Evolutionary conservation across 225 moss, liverwort and hornwort species (phyloP).

Genomic region (Polytrichum formosum): DNA sequence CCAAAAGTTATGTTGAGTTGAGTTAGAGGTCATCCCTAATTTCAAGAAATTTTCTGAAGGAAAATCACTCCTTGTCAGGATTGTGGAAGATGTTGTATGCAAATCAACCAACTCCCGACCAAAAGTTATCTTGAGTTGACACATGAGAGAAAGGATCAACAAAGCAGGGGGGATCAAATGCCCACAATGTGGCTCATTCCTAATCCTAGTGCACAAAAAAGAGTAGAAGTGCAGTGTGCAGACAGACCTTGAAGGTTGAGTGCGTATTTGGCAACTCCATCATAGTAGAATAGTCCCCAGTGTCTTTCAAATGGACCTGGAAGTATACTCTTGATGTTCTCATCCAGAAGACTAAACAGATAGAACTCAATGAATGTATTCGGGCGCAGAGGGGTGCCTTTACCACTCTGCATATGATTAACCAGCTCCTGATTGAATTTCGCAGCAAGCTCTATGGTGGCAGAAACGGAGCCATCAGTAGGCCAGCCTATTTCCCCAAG

Average conservation of each 20-base stretch:
- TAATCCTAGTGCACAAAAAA: no score
- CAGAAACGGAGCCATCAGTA: slow-evolving; percentile 29
- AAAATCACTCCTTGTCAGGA: no score
- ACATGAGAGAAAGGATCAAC: no score
- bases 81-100: no score
- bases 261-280: slow-evolving; percentile 39
- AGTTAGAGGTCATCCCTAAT: no score
- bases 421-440: slow-evolving; percentile 44
- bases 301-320: slow-evolving; percentile 54
- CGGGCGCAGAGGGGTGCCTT: slow-evolving; percentile 42
- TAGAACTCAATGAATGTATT: slow-evolving; percentile 35
- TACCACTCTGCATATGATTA: slow-evolving; percentile 36
- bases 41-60: no score
- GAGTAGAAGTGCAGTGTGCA: background rate
- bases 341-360: slow-evolving; percentile 48
- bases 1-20: no score
- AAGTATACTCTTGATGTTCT: slow-evolving; percentile 49
- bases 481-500: slow-evolving; percentile 68
- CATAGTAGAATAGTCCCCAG: slow-evolving; percentile 48
- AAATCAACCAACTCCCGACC: no score
- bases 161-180: background rate
- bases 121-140: no score
- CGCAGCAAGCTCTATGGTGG: slow-evolving; percentile 24
- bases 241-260: slow-evolving; percentile 41
- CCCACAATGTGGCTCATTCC: background rate